Percentiles rank a stretch among this genome's conserved stretches.
These are phyloP conservation scores for Fomes fomentarius DNA, from an alignment of 1,284 basidiomycete species.

Conservation along the genomic window DNA sequence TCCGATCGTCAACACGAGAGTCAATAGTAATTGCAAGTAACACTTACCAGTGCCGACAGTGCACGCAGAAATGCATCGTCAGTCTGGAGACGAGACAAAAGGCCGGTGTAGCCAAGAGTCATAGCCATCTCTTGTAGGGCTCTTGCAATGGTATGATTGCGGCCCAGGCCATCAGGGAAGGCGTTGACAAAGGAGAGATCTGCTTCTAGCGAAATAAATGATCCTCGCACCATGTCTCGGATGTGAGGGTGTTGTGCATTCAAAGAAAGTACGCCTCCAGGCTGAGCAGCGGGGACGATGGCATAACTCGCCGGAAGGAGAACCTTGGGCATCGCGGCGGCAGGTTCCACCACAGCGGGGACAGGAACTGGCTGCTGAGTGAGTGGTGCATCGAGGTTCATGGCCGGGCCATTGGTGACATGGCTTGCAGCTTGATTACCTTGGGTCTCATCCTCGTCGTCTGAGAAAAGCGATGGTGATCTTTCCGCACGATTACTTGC, in stretches of 20 bases:
- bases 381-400: too few relatives aligned
- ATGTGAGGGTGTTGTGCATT: neutral
- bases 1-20: neutral
- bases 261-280: neutral
- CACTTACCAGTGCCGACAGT: neutral
- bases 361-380: too few relatives aligned
- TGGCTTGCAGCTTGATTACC: too few relatives aligned
- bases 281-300: neutral
- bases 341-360: neutral
- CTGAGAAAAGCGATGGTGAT: too few relatives aligned
- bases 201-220: neutral
- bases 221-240: neutral
- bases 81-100: neutral
- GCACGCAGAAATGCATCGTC: neutral
- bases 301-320: neutral
- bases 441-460: too few relatives aligned
- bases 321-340: neutral
- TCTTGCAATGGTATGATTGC: neutral
- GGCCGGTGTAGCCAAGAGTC: neutral
- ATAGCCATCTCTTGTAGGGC: neutral
- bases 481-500: too few relatives aligned
- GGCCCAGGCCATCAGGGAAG: neutral
- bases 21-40: too few relatives aligned
- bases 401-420: too few relatives aligned
- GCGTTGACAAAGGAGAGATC: neutral